Base-by-base conservation (phyloP, 2,329 filamentous ascomycete species). In the Fusarium abutilonis region DNA sequence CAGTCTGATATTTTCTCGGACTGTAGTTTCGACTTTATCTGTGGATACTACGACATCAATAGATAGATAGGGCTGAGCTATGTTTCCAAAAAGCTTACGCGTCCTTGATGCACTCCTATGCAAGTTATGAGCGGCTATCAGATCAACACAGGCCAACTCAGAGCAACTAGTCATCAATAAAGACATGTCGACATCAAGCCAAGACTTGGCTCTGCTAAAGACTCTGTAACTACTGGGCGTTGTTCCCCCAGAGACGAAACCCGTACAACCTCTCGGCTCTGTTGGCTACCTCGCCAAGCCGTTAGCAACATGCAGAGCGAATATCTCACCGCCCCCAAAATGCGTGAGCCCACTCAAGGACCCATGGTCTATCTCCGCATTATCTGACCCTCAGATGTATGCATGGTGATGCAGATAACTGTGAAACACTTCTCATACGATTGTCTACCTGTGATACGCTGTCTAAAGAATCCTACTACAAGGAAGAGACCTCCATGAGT, bases 241-340 rank as follows among this genome's bases (percentile, higher is more conserved):
- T 35, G 36, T 46, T 29, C 11, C 40, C 47, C 35, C 17, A 21
- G 17, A 19, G 9, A 38, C 17, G 17, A 38, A 19, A 34, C 39
- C 36, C 35, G 42, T 52, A 38, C 32, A 42, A 50, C 50, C 11
- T 23, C 36, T 39, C 19, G n/a, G 36, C 36, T 39, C 19, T n/a
- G 19, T 7, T n/a, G 23, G 36, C 36, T 38, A 35, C 35, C 45
- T 7, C 19, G 55, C 56, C 56, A 60, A 60, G 56, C 43, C 56
- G 29, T 38, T 23, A 48, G 45, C 15, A 15, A 40, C 13, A 40
- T 35, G 28, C 28, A 35, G 19, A 39, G 19, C 36, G 38, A 35
- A 17, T 15, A 43, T 34, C 52, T 53, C 56, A 60, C 56, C 56
- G 56, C 19, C 36, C 19, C 36, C 19, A 39, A 14, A 14, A 7